Evolutionary conservation across 2,329 filamentous ascomycete species (phyloP).

Genomic region (Phaeosphaeria sp.): DNA sequence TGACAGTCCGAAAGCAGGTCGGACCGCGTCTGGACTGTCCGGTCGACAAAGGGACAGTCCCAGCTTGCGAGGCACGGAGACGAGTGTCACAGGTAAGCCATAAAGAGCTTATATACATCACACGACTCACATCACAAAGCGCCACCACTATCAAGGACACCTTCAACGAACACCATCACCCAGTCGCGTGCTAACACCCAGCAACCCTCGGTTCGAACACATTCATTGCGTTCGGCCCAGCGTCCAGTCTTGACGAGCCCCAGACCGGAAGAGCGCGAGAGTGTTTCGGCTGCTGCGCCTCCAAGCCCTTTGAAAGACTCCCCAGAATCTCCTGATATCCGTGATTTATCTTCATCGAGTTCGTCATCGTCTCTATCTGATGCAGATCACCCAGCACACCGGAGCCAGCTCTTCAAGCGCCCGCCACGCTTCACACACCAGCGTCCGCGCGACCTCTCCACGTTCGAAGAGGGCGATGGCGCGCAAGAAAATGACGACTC

Average conservation of each 20-base stretch:
- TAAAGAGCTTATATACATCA: not conserved
- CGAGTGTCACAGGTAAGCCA: conserved; percentile 47
- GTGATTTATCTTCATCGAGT: conserved; percentile 36
- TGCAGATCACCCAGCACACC: conserved; percentile 45
- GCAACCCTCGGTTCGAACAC: conserved; percentile 29
- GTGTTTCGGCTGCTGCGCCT: conserved; percentile 9
- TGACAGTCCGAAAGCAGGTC: conserved; percentile 34
- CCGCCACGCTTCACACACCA: conserved; percentile 46
- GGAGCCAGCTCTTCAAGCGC: conserved; percentile 54
- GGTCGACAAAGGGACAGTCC: conserved; percentile 65
- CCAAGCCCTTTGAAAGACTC: conserved; percentile 16
- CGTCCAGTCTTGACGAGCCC: conserved; percentile 28
- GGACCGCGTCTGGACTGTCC: conserved; percentile 62
- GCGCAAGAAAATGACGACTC: conserved; percentile 57
- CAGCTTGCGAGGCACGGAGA: conserved; percentile 57
- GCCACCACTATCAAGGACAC: conserved; percentile 52
- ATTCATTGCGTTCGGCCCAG: conserved; percentile 34
- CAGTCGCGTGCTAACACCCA: conserved; percentile 42
- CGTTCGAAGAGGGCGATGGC: conserved; percentile 38
- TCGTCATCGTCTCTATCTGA: conserved; percentile 43
- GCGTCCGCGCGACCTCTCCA: conserved; percentile 31
- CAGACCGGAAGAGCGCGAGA: conserved; percentile 18
- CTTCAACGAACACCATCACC: conserved; percentile 57
- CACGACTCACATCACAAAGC: conserved; percentile 22
- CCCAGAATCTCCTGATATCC: conserved; percentile 28